A percentile compares a stretch with the other conserved stretches of the same genome.
Evolutionary conservation across 257 asterid genomes (phyloP).

Genomic region (Capsicum rhomboideum): DNA sequence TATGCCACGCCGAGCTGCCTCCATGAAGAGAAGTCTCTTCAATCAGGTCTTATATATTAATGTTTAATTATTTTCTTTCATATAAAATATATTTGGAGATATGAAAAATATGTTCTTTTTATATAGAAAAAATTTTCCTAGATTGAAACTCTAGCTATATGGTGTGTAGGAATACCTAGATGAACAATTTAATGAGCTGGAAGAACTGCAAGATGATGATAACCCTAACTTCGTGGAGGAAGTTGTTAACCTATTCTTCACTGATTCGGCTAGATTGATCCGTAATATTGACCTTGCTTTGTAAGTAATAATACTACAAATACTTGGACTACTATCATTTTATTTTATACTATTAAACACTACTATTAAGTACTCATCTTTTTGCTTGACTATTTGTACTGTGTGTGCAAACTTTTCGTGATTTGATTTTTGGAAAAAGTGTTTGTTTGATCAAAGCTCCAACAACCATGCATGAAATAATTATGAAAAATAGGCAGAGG

Average conservation of each 20-base stretch:
- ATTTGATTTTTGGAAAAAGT: neutral
- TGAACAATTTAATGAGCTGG: slow-evolving; percentile 67
- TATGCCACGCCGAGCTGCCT: slow-evolving; percentile 42
- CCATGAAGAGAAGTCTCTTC: slow-evolving; percentile 43
- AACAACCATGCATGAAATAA: neutral
- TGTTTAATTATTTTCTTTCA: neutral
- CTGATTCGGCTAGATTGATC: slow-evolving; percentile 53
- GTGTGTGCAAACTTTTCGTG: neutral
- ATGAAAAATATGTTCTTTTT: neutral
- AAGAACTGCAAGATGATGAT: slow-evolving; percentile 73
- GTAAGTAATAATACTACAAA: slow-evolving; percentile 22
- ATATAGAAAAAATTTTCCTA: neutral
- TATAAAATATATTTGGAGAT: neutral
- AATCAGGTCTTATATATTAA: slow-evolving; percentile 35
- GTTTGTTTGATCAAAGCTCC: too few species aligned
- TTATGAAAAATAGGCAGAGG: neutral
- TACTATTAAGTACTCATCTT: too few species aligned
- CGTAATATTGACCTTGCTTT: slow-evolving; percentile 47
- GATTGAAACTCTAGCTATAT: neutral
- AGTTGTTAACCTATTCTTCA: slow-evolving; percentile 51
- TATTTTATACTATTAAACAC: neutral
- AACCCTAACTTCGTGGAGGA: slow-evolving; percentile 80
- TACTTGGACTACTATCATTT: neutral
- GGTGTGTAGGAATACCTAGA: slow-evolving; percentile 59
- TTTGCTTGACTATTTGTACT: too few species aligned